Conservation (phyloP, 352 stramenopile genomes). For the Phytophthora rubi region DNA sequence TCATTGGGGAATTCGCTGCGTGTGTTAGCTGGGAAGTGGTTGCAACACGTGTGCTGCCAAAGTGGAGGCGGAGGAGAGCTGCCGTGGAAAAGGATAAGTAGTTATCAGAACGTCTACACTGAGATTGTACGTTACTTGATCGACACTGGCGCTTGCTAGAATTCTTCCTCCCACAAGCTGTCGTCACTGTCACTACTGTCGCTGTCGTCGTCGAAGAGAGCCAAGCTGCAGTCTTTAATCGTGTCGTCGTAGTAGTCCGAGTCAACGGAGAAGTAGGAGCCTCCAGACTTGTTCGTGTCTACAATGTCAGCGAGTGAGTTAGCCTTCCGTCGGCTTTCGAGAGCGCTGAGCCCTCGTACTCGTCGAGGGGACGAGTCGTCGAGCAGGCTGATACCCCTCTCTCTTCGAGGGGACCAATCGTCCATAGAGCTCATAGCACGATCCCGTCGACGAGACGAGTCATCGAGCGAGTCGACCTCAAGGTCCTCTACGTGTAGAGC, state of each 20-base stretch:
- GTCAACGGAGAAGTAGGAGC: constrained; percentile 34
- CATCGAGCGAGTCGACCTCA: constrained; percentile 20
- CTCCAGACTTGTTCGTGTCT: constrained; percentile 24
- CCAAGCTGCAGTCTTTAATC: constrained; percentile 32
- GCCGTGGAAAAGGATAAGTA: constrained; percentile 1
- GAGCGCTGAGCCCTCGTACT: constrained; percentile 32
- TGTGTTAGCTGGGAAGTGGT: constrained; percentile 37
- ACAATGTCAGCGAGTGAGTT: constrained; percentile 9
- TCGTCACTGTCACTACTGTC: constrained; percentile 25
- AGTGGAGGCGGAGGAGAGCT: constrained; percentile 6
- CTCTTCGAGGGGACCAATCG: constrained; percentile 13
- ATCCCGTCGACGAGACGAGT: constrained; percentile 30
- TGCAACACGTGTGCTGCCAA: constrained; percentile 39
- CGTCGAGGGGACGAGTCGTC: constrained; percentile 30
- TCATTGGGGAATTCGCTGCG: constrained; percentile 30
- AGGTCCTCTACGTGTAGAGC: neutral
- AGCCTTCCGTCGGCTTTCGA: constrained; percentile 18
- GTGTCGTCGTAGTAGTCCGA: constrained; percentile 36
- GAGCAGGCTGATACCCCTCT: constrained; percentile 24
- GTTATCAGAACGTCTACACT: neutral
- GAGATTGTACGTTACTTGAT: constrained; percentile 4
- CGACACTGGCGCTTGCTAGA: constrained; percentile 18
- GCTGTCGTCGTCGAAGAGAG: constrained; percentile 24
- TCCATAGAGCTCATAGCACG: constrained; percentile 9
- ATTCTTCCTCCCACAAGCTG: constrained; percentile 34